A percentile compares a stretch with the other conserved stretches of the same genome.
Conservation (phyloP, 2,329 filamentous ascomycete genomes). For the Bipolaris sorokiniana region DNA sequence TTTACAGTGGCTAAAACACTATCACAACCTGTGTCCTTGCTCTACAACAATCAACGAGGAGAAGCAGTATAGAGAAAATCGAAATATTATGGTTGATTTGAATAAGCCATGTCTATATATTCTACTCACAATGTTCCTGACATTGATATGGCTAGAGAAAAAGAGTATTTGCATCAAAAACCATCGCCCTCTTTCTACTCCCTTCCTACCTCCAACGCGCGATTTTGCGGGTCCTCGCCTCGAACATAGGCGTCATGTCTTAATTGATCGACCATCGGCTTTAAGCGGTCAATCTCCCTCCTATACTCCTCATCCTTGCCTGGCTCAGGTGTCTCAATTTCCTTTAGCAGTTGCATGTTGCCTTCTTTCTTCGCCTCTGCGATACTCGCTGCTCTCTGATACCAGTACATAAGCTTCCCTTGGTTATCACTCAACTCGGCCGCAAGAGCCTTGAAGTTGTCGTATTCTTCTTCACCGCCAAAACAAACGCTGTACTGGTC, state of each 20-base stretch:
- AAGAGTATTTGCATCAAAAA: slow-evolving; percentile 49
- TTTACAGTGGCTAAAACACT: too few species aligned
- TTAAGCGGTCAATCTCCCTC: slow-evolving; percentile 53
- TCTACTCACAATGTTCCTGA: too few species aligned
- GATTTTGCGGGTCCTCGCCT: slow-evolving; percentile 58
- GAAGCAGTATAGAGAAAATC: too few species aligned
- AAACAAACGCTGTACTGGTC: slow-evolving; percentile 70
- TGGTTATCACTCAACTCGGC: slow-evolving; percentile 51
- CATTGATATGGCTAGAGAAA: too few species aligned
- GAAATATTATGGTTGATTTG: too few species aligned
- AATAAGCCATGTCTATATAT: too few species aligned
- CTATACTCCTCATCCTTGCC: slow-evolving; percentile 54
- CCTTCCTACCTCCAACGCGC: slow-evolving; percentile 61
- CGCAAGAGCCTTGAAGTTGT: slow-evolving; percentile 57
- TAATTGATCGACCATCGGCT: slow-evolving; percentile 51
- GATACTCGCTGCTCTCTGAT: slow-evolving; percentile 44
- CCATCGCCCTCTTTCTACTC: slow-evolving; percentile 63
- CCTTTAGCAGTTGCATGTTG: slow-evolving; percentile 38
- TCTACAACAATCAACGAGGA: too few species aligned
- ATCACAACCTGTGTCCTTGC: too few species aligned
- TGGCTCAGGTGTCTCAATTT: slow-evolving; percentile 47
- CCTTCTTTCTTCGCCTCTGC: slow-evolving; percentile 38
- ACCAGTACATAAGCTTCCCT: slow-evolving; percentile 52
- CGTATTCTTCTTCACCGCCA: slow-evolving; percentile 56
- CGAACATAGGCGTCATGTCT: slow-evolving; percentile 56